Evolutionary conservation across 2,329 filamentous ascomycete species (phyloP).

Genomic region (Penicillium digitatum): DNA sequence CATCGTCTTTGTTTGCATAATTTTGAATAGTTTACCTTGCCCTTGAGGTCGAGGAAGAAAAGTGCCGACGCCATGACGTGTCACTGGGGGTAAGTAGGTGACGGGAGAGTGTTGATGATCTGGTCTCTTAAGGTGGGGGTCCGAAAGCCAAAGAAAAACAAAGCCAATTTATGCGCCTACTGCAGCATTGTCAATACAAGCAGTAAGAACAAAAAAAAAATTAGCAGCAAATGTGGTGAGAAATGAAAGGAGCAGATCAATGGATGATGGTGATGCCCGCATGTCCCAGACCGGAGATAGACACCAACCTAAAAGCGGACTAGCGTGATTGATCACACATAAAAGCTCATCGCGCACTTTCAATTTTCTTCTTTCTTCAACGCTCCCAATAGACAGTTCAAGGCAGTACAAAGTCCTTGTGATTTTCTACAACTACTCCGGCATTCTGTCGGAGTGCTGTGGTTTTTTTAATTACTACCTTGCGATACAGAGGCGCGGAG

Average conservation of each 20-base stretch:
- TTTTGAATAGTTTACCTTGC: conserved; percentile 68
- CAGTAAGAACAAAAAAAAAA: neutral
- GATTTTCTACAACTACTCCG: conserved; percentile 50
- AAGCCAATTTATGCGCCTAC: conserved; percentile 7
- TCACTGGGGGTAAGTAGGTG: conserved; percentile 12
- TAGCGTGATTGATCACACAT: conserved; percentile 25
- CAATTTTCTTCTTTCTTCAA: conserved; percentile 45
- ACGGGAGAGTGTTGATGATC: conserved; percentile 4
- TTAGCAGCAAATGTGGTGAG: neutral
- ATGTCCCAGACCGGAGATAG: conserved; percentile 8
- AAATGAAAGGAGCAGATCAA: conserved; percentile 2
- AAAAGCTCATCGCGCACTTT: conserved; percentile 21
- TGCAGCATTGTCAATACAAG: conserved; percentile 5
- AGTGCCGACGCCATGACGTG: conserved; percentile 86
- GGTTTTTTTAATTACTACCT: conserved; percentile 59
- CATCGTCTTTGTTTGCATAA: neutral
- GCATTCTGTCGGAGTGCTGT: conserved; percentile 65
- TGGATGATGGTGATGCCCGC: conserved; percentile 11
- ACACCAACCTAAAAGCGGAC: conserved; percentile 19
- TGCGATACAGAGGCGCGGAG: conserved; percentile 61
- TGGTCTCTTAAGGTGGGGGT: conserved; percentile 1
- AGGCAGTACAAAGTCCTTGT: conserved; percentile 56
- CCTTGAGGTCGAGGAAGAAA: conserved; percentile 99
- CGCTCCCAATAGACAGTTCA: conserved; percentile 86
- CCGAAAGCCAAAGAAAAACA: neutral